phyloP scores from a whole-genome alignment of 257 asterid species.

The Galeopsis tetrahit region DNA sequence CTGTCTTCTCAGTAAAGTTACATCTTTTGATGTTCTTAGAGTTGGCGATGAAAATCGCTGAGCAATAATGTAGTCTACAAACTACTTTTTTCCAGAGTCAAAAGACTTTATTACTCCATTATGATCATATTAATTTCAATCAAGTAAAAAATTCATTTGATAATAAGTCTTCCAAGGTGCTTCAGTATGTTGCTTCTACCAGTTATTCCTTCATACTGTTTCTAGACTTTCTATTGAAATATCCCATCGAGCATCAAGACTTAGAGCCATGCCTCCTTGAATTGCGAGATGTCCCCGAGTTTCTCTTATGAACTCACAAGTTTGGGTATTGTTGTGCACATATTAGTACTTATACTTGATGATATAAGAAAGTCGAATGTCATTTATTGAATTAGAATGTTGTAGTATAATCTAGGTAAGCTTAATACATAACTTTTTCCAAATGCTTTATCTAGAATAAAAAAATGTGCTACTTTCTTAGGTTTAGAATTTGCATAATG shows the following conservation, averaged over 20 bases:
- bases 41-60: not conserved
- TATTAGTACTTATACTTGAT: not conserved
- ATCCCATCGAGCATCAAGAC: slow-evolving; percentile 4
- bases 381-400: not conserved
- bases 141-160: not conserved
- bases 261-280: slow-evolving; percentile 9
- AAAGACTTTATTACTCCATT: not conserved
- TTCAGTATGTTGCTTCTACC: not conserved
- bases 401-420: slow-evolving; percentile 18
- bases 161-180: not conserved
- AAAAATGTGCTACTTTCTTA: not conserved
- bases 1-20: slow-evolving; percentile 8
- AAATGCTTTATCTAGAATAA: slow-evolving; percentile 16
- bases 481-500: slow-evolving; percentile 20
- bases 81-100: not conserved
- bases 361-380: slow-evolving; percentile 23
- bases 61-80: not conserved
- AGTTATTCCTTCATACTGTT: slow-evolving; percentile 14
- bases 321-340: slow-evolving; percentile 19
- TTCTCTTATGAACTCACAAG: slow-evolving; percentile 16
- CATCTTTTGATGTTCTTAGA: not conserved
- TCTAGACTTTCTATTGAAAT: slow-evolving; percentile 8
- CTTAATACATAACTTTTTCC: not conserved
- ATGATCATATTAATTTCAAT: not conserved
- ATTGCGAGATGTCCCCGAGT: not conserved